Evolutionary conservation across 2,329 filamentous ascomycete genomes (phyloP).

Genomic region (Beauveria rudraprayagi): DNA sequence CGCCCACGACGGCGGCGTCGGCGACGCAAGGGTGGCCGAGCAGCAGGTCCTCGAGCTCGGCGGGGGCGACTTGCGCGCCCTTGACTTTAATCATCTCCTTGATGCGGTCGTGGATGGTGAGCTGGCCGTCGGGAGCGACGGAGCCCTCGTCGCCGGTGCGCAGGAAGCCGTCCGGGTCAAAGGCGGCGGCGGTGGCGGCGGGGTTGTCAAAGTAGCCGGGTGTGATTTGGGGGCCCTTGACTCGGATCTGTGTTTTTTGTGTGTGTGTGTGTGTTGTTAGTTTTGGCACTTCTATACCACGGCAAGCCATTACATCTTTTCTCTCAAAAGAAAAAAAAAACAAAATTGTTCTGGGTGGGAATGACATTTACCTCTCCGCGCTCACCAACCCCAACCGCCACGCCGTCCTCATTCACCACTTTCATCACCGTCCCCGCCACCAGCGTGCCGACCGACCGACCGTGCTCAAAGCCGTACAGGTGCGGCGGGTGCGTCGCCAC

Average conservation of each 20-base stretch:
- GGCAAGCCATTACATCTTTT: neutral
- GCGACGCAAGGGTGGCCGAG: constrained; percentile 67
- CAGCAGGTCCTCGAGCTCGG: constrained; percentile 73
- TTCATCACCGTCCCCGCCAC: constrained; percentile 56
- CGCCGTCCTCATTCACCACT: constrained; percentile 57
- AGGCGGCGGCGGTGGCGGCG: constrained; percentile 67
- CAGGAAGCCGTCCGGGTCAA: constrained; percentile 60
- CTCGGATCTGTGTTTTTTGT: constrained; percentile 41
- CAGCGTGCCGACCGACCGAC: constrained; percentile 10
- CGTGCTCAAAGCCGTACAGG: constrained; percentile 41
- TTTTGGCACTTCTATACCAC: no score
- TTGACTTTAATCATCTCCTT: constrained; percentile 46
- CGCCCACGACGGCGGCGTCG: constrained; percentile 70
- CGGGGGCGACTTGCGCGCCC: constrained; percentile 76
- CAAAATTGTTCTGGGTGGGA: no score
- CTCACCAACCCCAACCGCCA: constrained; percentile 51
- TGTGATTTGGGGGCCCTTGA: constrained; percentile 63
- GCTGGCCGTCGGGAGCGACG: constrained; percentile 61
- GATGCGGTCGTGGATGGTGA: constrained; percentile 67
- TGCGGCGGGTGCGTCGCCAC: constrained; percentile 70
- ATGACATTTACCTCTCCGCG: constrained; percentile 48
- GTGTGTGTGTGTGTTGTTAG: neutral
- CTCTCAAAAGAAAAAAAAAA: neutral
- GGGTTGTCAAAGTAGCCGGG: constrained; percentile 75
- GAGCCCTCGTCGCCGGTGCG: constrained; percentile 73